Evolutionary conservation across 1,284 basidiomycete species (phyloP), one percentile per base, ranked within the genome.

Genomic region (Naganishia liquefaciens): DNA sequence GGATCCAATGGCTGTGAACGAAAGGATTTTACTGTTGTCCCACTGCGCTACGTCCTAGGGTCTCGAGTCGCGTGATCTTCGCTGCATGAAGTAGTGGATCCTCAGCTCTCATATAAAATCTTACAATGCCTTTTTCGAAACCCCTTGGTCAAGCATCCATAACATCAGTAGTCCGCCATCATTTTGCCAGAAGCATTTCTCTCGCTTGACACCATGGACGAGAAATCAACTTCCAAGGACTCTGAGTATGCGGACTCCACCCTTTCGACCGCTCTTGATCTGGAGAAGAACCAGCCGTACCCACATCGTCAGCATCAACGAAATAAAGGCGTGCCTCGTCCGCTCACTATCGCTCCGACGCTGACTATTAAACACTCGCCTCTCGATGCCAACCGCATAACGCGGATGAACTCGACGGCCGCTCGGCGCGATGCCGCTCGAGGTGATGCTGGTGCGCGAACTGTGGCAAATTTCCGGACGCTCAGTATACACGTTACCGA

Each of bases 401-500:
- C 55, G 5, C 44, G 55, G 17, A 39, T 49, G 10, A 60, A 30
- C 9, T 49, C 55, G 7, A 33, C 33, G 37, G 51, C 27, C 51
- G 51, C 51, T 39, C 55, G 55, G 25, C 55, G 55, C 2, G 37
- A 37, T 25, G 55, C 55, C 19, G 21, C 47, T 11, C 46, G 46
- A 17, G 54, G 55, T 21, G 57, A 65, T 28, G 50, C 52, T 11
- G 40, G 25, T 11, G 65, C 54, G 1, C 62, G 65, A 17, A 55
- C 55, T 5, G 55, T 63, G 17, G 63, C 42, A 3, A 57, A 65
- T 4, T 46, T 57, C 62, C 74, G 76, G 40, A 78, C 75, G 1
- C 72, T 78, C 44, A 77, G 76, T 9, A 75, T 78, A 54, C 72
- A 76, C 40, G 72, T 78, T 17, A 71, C 74, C 19, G 74, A 78